Conservation (phyloP, 352 stramenopile genomes). For the Phytophthora idaei region DNA sequence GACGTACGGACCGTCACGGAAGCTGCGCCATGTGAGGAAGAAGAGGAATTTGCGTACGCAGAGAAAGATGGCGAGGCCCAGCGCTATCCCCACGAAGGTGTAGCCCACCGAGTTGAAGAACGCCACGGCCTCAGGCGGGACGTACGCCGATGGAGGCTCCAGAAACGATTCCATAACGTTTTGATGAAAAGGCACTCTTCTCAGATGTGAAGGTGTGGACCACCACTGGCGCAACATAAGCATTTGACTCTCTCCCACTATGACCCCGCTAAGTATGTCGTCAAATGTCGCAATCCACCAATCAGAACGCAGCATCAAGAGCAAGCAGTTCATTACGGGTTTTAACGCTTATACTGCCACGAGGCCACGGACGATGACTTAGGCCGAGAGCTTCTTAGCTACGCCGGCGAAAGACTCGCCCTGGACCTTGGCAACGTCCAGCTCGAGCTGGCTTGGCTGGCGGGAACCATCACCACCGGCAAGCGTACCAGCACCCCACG, state of each 20-base stretch:
- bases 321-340: slow-evolving; percentile 5
- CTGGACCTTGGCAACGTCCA: slow-evolving; percentile 77
- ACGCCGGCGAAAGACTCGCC: slow-evolving; percentile 85
- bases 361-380: not conserved
- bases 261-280: slow-evolving; percentile 1
- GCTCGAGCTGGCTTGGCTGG: slow-evolving; percentile 81
- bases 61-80: slow-evolving; percentile 60
- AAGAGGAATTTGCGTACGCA: slow-evolving; percentile 75
- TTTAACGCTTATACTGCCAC: not conserved
- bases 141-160: slow-evolving; percentile 56
- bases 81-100: slow-evolving; percentile 50
- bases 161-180: slow-evolving; percentile 40
- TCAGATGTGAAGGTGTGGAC: not conserved
- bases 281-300: not conserved
- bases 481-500: slow-evolving; percentile 87
- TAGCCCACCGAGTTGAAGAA: slow-evolving; percentile 68
- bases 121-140: slow-evolving; percentile 53
- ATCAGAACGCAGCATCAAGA: slow-evolving; percentile 3
- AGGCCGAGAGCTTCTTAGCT: slow-evolving; percentile 78
- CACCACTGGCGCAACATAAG: not conserved
- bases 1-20: slow-evolving; percentile 76
- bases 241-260: slow-evolving; percentile 14
- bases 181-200: slow-evolving; percentile 14
- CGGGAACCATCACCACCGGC: slow-evolving; percentile 83
- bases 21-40: slow-evolving; percentile 84